Evolutionary conservation across 2,329 filamentous ascomycete genomes (phyloP).

Genomic region (Beauveria brongniartii): DNA sequence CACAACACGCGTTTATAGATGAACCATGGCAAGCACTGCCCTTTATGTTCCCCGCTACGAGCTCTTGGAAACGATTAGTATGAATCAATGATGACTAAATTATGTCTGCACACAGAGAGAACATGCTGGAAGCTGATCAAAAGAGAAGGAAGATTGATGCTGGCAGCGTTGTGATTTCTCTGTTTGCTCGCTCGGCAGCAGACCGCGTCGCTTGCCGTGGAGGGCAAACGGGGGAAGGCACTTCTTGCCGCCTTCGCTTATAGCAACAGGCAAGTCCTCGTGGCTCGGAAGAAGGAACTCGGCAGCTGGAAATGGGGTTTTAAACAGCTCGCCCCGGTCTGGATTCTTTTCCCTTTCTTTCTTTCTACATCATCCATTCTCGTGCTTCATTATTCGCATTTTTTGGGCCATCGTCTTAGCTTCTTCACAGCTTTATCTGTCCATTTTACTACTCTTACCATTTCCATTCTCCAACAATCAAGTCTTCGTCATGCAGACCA

Average conservation of each 20-base stretch:
- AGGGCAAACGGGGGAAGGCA: not conserved
- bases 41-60: not conserved
- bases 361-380: constrained; percentile 8
- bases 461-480: not conserved
- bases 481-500: not conserved
- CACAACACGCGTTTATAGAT: constrained; percentile 5
- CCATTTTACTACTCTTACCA: not conserved
- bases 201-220: not conserved
- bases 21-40: not conserved
- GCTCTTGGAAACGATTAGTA: constrained; percentile 4
- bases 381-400: constrained; percentile 6
- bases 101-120: not conserved
- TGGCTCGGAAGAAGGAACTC: not conserved
- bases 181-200: not conserved
- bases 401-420: constrained; percentile 7
- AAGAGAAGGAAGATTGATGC: not conserved
- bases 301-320: not conserved
- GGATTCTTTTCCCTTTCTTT: not conserved
- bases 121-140: not conserved
- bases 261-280: not conserved
- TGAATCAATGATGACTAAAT: constrained; percentile 3
- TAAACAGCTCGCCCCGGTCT: not conserved
- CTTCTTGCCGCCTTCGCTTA: not conserved
- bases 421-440: constrained; percentile 7
- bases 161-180: not conserved